Evolutionary conservation across 345 rosid genomes (phyloP).

Genomic region (Salix caprea): DNA sequence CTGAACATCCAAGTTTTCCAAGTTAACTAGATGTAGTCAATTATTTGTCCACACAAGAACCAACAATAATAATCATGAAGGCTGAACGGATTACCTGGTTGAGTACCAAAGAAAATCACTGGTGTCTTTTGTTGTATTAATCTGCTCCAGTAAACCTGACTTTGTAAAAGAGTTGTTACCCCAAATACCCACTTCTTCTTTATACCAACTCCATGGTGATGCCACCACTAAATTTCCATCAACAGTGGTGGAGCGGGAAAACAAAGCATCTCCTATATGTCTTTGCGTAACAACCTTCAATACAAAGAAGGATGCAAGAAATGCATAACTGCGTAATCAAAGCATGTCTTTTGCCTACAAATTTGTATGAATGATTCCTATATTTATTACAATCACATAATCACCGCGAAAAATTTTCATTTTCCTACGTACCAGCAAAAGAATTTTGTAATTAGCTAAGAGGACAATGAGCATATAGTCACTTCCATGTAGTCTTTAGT

Average conservation of each 20-base stretch:
- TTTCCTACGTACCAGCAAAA: too few relatives aligned
- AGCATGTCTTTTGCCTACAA: too few relatives aligned
- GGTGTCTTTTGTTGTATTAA: conserved; percentile 50
- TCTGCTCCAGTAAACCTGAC: conserved; percentile 48
- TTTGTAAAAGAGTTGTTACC: conserved; percentile 43
- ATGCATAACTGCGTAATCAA: background rate
- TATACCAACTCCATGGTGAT: conserved; percentile 50
- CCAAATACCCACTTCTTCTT: conserved; percentile 48
- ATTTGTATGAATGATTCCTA: too few relatives aligned
- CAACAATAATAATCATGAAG: background rate
- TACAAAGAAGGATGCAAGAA: background rate
- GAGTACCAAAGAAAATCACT: conserved; percentile 66
- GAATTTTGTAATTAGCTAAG: too few relatives aligned
- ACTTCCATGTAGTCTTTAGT: background rate
- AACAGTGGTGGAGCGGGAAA: conserved; percentile 17
- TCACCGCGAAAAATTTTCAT: too few relatives aligned
- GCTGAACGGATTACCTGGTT: conserved; percentile 31
- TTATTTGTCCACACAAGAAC: too few relatives aligned
- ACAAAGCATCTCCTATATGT: conserved; percentile 30
- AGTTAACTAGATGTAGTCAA: too few relatives aligned
- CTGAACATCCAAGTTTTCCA: too few relatives aligned
- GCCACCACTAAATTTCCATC: conserved; percentile 18
- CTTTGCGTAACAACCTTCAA: conserved; percentile 56
- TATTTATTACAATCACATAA: too few relatives aligned
- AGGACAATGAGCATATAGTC: too few relatives aligned